Percentiles rank a stretch among this genome's conserved stretches.
These are phyloP conservation scores for Lyophyllum semitale DNA, from an alignment of 768 basidiomycete genomes.

Conservation along the genomic window DNA sequence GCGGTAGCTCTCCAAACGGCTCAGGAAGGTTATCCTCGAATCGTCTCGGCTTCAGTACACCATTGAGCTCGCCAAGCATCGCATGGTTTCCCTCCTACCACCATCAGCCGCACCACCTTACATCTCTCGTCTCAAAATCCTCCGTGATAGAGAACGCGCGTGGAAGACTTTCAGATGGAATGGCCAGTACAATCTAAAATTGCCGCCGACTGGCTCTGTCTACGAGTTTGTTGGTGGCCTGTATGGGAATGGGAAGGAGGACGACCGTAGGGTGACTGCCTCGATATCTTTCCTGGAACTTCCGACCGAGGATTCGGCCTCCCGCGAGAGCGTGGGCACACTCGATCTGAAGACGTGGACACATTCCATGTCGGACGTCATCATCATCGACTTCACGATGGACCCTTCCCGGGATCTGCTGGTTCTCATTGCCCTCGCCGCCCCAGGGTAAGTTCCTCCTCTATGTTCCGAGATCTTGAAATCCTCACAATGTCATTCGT, in stretches of 20 bases:
- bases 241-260: conserved; percentile 51
- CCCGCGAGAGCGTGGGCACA: conserved; percentile 19
- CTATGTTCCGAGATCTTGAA: background rate
- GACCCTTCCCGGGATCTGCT: conserved; percentile 57
- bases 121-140: conserved; percentile 39
- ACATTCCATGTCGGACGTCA: conserved; percentile 41
- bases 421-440: conserved; percentile 47
- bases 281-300: conserved; percentile 55
- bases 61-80: conserved; percentile 50
- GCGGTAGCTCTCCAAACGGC: conserved; percentile 39
- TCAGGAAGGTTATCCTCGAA: conserved; percentile 36
- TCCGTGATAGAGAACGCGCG: conserved; percentile 45
- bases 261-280: conserved; percentile 38
- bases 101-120: conserved; percentile 31
- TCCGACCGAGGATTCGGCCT: conserved; percentile 31
- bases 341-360: conserved; percentile 40
- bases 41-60: conserved; percentile 50
- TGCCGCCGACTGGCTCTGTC: conserved; percentile 47
- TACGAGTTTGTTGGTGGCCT: conserved; percentile 54
- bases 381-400: conserved; percentile 58
- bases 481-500: conserved; percentile 1
- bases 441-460: conserved; percentile 37
- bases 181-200: conserved; percentile 33
- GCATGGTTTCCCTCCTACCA: conserved; percentile 41
- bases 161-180: conserved; percentile 49